A percentile compares a stretch with the other conserved stretches of the same genome.
These are phyloP conservation scores for Licmophora abbreviata DNA, from an alignment of 108 stramenopile species.

Conservation along the genomic window DNA sequence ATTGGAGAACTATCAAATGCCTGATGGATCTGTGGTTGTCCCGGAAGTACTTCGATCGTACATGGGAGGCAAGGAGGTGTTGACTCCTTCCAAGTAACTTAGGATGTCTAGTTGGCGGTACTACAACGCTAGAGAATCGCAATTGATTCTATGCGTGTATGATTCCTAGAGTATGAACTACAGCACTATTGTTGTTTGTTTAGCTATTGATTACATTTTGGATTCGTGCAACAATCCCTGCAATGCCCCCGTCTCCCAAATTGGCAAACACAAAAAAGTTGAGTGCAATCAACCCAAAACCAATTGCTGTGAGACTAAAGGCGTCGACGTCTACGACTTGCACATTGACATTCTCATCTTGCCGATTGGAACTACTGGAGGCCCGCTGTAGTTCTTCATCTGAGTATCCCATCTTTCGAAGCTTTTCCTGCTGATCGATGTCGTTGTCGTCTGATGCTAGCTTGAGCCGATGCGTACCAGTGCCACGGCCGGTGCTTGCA, in stretches of 20 bases:
- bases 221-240: slow-evolving; percentile 62
- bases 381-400: slow-evolving; percentile 21
- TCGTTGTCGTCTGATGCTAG: too few species aligned
- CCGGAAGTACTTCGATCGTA: slow-evolving; percentile 90
- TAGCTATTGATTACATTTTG: slow-evolving; percentile 60
- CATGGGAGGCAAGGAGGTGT: slow-evolving; percentile 78
- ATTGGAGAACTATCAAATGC: slow-evolving; percentile 95
- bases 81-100: slow-evolving; percentile 17
- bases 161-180: too few species aligned
- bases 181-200: too few species aligned
- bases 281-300: slow-evolving; percentile 76
- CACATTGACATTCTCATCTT: slow-evolving; percentile 45
- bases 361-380: not conserved
- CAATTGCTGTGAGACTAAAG: slow-evolving; percentile 65
- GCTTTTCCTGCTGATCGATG: slow-evolving; percentile 3
- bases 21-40: slow-evolving; percentile 84
- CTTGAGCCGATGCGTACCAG: too few species aligned
- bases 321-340: slow-evolving; percentile 60
- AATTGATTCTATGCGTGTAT: too few species aligned
- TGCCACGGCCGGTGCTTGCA: too few species aligned
- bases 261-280: slow-evolving; percentile 83
- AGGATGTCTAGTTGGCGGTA: too few species aligned
- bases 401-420: slow-evolving; percentile 19
- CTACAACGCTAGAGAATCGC: too few species aligned
- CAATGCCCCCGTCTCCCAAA: slow-evolving; percentile 78